phyloP scores from a whole-genome alignment of 192 early-diverging fungal genomes.

The Linnemannia hyalina region DNA sequence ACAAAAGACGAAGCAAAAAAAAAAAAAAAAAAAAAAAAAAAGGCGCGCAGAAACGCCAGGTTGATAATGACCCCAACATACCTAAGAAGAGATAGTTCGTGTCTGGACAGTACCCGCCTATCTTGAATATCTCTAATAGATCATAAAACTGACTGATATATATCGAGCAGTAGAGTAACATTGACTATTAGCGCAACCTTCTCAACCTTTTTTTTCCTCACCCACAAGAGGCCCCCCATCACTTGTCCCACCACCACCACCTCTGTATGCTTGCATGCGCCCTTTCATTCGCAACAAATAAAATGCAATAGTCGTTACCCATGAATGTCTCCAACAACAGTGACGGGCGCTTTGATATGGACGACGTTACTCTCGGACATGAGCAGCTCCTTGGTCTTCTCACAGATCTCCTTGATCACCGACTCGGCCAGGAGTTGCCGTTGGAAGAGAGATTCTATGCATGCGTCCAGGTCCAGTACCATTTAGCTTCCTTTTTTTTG shows the following conservation, averaged over 20 bases:
- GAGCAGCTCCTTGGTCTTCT: slow-evolving; percentile 82
- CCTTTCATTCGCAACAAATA: no score
- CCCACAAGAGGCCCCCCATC: no score
- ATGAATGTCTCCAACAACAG: slow-evolving; percentile 93
- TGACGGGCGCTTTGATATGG: slow-evolving; percentile 86
- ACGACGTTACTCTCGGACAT: slow-evolving; percentile 89
- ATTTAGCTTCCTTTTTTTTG: slow-evolving; percentile 27
- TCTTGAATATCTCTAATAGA: slow-evolving; percentile 88
- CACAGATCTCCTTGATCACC: slow-evolving; percentile 85
- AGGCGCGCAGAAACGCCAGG: not conserved
- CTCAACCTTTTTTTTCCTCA: not conserved
- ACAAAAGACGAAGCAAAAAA: not conserved
- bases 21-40: slow-evolving; percentile 10
- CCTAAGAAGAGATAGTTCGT: slow-evolving; percentile 92
- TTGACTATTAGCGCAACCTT: no score
- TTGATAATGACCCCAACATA: slow-evolving; percentile 21
- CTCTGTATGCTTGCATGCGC: not conserved
- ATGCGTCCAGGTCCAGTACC: slow-evolving; percentile 85
- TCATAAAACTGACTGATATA: slow-evolving; percentile 89
- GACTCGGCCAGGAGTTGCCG: slow-evolving; percentile 82
- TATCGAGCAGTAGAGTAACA: not conserved
- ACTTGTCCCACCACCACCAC: no score
- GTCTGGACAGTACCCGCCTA: slow-evolving; percentile 83
- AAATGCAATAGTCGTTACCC: slow-evolving; percentile 63
- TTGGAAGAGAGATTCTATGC: slow-evolving; percentile 80